A percentile compares a stretch with the other conserved stretches of the same genome.
Evolutionary conservation across 1,139 yeast genomes (phyloP).

Genomic region (Taphrina populina): DNA sequence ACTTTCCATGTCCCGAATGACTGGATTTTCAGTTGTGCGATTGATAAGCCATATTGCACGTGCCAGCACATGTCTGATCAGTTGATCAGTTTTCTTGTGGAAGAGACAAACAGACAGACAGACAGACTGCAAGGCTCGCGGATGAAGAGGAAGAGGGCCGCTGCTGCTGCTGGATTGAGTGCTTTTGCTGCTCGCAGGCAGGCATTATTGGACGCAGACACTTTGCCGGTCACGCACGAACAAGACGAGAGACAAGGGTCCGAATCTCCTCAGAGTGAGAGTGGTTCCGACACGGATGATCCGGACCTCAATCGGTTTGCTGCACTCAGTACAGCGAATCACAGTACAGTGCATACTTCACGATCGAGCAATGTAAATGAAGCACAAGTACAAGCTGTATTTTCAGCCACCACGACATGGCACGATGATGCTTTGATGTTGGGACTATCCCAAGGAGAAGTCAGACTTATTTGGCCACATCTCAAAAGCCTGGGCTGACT

Average conservation of each 20-base stretch:
- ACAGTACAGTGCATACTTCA: not conserved
- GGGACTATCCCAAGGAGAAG: not conserved
- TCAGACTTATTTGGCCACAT: not conserved
- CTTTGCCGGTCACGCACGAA: not conserved
- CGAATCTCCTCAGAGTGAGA: not conserved
- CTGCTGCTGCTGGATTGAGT: constrained; percentile 17
- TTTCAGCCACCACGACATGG: not conserved
- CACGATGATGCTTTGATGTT: not conserved
- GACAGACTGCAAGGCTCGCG: too few species aligned
- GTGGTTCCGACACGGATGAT: not conserved
- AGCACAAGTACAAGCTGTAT: not conserved
- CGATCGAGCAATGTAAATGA: not conserved
- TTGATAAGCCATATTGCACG: too few species aligned
- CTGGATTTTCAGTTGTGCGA: too few species aligned
- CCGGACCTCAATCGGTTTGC: not conserved
- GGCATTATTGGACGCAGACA: constrained; percentile 3
- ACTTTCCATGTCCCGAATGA: too few species aligned
- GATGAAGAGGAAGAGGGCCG: constrained; percentile 29
- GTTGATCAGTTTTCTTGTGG: too few species aligned
- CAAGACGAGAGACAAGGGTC: not conserved
- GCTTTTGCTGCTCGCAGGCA: constrained; percentile 27
- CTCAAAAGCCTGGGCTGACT: not conserved
- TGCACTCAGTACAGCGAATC: not conserved
- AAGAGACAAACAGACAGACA: too few species aligned
- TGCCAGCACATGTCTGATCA: too few species aligned